Base-by-base conservation (phyloP, 352 stramenopile species). In the Globisporangium emineosum region DNA sequence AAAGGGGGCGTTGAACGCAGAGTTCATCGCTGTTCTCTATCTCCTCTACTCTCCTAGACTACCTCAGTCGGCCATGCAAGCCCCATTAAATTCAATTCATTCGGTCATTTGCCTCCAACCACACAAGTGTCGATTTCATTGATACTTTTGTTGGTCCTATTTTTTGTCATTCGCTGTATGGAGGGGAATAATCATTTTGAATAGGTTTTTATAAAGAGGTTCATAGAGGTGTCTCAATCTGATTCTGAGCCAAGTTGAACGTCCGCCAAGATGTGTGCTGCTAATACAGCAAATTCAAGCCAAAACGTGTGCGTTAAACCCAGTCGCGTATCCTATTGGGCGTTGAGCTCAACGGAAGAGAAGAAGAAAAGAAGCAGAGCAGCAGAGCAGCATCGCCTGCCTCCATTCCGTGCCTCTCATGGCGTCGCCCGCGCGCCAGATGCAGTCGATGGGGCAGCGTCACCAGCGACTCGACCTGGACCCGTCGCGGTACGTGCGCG, bases 391-490 rank as follows among this genome's bases (percentile, higher is more conserved):
- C 23, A 50, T 21, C 27, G 17, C 27, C 15, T 52, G 47, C 47
- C 19, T 57, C 51, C 17, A 51, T 51, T 27, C 9, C n/a, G 12
- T 56, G 50, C 27, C 35, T 33, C 13, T 43, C 54, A 69, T 66
- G 64, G 53, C 59, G 51, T 68, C 70, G 40, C 58, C 66, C 7
- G 69, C 68, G 53, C 73, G 75, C 19, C 77, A 71, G 50, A 67
- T 73, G 50, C 75, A 81, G 70, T 76, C 78, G 52, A 64, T 78
- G 70, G 64, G 71, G 51, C 52, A 43, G 42, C 42, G 23, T 23
- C 43, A 25, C 7, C 51, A 60, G 33, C 69, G 73, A 35, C 68
- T 88, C 29, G 79, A 88, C 50, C 60, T 68, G 65, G 77, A 88
- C 43, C 75, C 77, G 21, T 86, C 79, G 5, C 75, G 79, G 79